phyloP scores from a whole-genome alignment of 352 stramenopile genomes.

The Globisporangium lucens region DNA sequence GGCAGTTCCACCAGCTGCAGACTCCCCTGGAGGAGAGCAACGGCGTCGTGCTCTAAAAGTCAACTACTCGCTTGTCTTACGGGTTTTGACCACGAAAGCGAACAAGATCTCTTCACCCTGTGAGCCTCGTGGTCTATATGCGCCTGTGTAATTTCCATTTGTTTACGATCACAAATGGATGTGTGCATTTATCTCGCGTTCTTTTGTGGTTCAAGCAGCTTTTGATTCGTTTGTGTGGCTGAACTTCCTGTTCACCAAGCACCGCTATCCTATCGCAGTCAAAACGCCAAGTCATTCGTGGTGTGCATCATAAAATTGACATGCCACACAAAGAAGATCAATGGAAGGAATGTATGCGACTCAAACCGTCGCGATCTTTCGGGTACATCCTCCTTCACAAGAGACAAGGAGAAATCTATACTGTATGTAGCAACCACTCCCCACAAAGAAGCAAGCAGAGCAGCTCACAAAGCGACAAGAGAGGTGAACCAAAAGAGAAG shows the following conservation, averaged over 20 bases:
- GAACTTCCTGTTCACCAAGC: too few species aligned
- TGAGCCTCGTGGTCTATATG: neutral
- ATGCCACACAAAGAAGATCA: neutral
- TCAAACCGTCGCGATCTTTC: constrained; percentile 13
- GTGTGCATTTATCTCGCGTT: neutral
- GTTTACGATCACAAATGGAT: neutral
- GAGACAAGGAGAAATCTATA: neutral
- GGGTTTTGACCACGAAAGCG: too few species aligned
- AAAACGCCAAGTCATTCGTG: too few species aligned
- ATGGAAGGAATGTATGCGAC: constrained; percentile 2
- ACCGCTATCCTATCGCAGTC: too few species aligned
- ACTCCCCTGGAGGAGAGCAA: constrained; percentile 19
- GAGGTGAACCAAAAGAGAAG: neutral
- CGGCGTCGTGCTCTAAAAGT: neutral
- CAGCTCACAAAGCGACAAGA: neutral
- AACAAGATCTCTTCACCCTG: too few species aligned
- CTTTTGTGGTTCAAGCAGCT: neutral
- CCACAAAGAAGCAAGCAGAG: neutral
- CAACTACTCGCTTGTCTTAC: too few species aligned
- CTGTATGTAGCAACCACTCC: neutral
- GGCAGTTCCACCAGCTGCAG: constrained; percentile 30
- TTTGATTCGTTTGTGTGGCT: neutral
- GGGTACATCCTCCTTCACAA: neutral
- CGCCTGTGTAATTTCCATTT: neutral
- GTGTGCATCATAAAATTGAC: neutral